A percentile compares a stretch with the other conserved stretches of the same genome.
phyloP scores from a whole-genome alignment of 345 rosid species.

The Arabis hirsuta region DNA sequence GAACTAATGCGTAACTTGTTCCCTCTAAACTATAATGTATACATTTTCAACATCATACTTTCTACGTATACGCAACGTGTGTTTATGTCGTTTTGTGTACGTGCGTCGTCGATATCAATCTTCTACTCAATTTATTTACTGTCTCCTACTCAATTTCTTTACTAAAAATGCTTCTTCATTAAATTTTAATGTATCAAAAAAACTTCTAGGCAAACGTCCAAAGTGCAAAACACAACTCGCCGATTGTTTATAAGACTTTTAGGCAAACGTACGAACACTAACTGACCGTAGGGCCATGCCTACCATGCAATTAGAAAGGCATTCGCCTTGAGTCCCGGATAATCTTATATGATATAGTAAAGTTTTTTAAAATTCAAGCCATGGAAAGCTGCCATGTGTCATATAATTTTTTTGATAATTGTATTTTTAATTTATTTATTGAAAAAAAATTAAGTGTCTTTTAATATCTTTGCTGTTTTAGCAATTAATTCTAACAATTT shows the following conservation, averaged over 20 bases:
- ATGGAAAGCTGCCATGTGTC: too few relatives aligned
- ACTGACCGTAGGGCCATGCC: too few relatives aligned
- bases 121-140: constrained; percentile 20
- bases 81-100: constrained; percentile 37
- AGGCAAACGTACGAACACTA: constrained; percentile 10
- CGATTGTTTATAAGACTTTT: constrained; percentile 2
- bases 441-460: too few relatives aligned
- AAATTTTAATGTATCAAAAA: neutral
- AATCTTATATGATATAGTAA: too few relatives aligned
- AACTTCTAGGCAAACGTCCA: constrained; percentile 11
- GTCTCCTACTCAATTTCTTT: constrained; percentile 22
- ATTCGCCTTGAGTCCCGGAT: too few relatives aligned
- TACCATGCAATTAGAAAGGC: too few relatives aligned
- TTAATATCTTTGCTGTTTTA: too few relatives aligned
- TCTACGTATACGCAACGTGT: constrained; percentile 27
- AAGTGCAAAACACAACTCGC: constrained; percentile 4
- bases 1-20: constrained; percentile 38
- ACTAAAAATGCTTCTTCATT: neutral
- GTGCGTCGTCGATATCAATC: constrained; percentile 11
- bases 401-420: too few relatives aligned
- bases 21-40: neutral
- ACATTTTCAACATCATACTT: constrained; percentile 23
- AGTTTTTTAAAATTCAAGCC: too few relatives aligned
- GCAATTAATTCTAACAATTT: too few relatives aligned
- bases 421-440: too few relatives aligned